Base-by-base conservation (phyloP, 345 rosid genomes). In the Populus alba region DNA sequence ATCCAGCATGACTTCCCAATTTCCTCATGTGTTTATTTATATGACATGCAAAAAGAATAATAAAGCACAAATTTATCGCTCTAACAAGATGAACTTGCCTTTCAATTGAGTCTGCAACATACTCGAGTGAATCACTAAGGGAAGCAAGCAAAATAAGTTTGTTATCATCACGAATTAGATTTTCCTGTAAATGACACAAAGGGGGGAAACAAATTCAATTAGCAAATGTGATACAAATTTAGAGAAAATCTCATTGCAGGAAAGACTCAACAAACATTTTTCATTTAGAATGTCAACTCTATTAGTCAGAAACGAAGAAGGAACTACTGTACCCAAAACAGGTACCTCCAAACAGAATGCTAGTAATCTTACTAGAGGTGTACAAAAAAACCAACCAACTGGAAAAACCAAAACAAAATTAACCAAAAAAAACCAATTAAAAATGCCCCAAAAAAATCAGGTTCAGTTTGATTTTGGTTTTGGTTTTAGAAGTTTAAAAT, bases 21-120 rank as follows among this genome's bases (percentile, higher is more conserved):
- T 43, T 75, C 49, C 70, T 71, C 45, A 10, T 39, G 75, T 66
- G 55, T 68, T 37, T 79, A 43, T 70, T 51, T 35, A 47, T 72
- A 59, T 29, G 31, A 23, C 67, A 75, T 76, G 74, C 37, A n/a
- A 13, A 23, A 43, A 76, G n/a, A 75, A 77, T 13, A 81, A 27
- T 71, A 20, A 47, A n/a, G 67, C 25, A 57, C 59, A 57, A 29
- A 79, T 20, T 47, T 29, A 57, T 12, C 11, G 39, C 66, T 66
- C 33, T 66, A 72, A 73, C 31, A 16, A 17, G 27, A 33, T 10
- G 47, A 72, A 76, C 91, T 89, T 86, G 88, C 99, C 98, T 92
- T 87, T 94, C 94, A 78, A 97, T 94, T 71, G 99, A 97, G 75
- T 91, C 97, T n/a, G 98, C 99, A 78, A 92, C 92, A 80, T 90